Evolutionary conservation across 2,329 filamentous ascomycete species (phyloP).

Genomic region (Trichoderma lentiforme): DNA sequence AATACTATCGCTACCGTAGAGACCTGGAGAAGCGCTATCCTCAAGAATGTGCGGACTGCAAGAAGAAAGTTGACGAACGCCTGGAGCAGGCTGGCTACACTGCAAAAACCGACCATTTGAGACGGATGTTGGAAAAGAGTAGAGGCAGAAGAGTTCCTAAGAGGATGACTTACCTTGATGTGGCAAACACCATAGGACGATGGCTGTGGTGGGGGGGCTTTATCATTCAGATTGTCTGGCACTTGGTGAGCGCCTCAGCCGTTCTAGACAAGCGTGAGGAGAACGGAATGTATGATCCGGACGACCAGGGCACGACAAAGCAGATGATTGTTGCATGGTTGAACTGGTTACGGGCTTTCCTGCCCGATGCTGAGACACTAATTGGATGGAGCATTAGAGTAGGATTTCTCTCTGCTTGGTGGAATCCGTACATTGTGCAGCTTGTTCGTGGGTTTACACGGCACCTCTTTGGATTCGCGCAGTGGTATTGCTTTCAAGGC

Average conservation of each 20-base stretch:
- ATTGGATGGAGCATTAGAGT: slow-evolving; percentile 47
- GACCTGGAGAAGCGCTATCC: slow-evolving; percentile 81
- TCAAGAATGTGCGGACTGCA: slow-evolving; percentile 80
- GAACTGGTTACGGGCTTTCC: slow-evolving; percentile 22
- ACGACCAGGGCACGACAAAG: slow-evolving; percentile 26
- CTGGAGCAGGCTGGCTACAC: slow-evolving; percentile 72
- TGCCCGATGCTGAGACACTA: slow-evolving; percentile 42
- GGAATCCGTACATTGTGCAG: slow-evolving; percentile 65
- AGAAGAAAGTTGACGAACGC: slow-evolving; percentile 66
- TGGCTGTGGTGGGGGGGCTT: slow-evolving; percentile 50
- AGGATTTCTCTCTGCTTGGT: slow-evolving; percentile 56
- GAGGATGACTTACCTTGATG: slow-evolving; percentile 40
- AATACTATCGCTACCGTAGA: slow-evolving; percentile 66
- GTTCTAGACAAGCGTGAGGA: slow-evolving; percentile 27
- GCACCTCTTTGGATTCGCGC: slow-evolving; percentile 57
- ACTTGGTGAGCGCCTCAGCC: slow-evolving; percentile 34
- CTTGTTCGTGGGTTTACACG: slow-evolving; percentile 57
- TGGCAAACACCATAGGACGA: slow-evolving; percentile 41
- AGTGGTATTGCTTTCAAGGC: slow-evolving; percentile 65
- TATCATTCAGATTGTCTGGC: slow-evolving; percentile 49
- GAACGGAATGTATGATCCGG: slow-evolving; percentile 34
- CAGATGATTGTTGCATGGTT: slow-evolving; percentile 21
- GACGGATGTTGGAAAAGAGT: slow-evolving; percentile 69
- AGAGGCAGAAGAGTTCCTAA: slow-evolving; percentile 35
- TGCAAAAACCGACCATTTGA: slow-evolving; percentile 77